These are phyloP conservation scores for Eucalyptus cladocalyx DNA, from an alignment of 345 rosid species.

Conservation along the genomic window DNA sequence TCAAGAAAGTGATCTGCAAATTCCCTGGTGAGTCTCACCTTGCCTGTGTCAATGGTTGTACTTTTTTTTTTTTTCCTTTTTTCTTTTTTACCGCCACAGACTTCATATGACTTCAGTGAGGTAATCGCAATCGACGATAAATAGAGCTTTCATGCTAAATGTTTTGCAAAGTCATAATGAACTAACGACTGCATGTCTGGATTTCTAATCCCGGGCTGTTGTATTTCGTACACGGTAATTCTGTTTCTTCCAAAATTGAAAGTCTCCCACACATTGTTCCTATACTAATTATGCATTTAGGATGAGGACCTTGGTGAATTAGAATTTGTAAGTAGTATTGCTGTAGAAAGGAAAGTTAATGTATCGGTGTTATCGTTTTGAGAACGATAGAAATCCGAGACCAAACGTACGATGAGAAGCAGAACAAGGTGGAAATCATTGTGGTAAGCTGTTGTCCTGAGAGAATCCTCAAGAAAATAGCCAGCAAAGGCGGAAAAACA, in stretches of 20 bases:
- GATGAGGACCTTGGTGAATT: background rate
- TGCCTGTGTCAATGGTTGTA: background rate
- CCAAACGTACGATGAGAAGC: slow-evolving; percentile 14
- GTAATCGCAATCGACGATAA: accelerated
- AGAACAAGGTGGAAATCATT: slow-evolving; percentile 2
- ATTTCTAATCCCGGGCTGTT: background rate
- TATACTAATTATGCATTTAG: background rate
- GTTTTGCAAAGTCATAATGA: background rate
- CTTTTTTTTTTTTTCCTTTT: slow-evolving; percentile 39
- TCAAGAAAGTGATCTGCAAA: slow-evolving; percentile 16
- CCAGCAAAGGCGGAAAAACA: slow-evolving; percentile 8
- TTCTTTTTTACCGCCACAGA: background rate
- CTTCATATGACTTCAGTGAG: background rate
- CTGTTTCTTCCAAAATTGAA: background rate
- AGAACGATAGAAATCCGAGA: background rate
- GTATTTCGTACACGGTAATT: background rate
- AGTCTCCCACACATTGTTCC: background rate
- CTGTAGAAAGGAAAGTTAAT: background rate
- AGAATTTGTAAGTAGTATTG: background rate
- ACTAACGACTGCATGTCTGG: background rate
- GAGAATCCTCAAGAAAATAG: slow-evolving; percentile 3
- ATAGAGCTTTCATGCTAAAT: background rate
- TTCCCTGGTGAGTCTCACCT: slow-evolving; percentile 17
- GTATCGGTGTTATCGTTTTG: background rate
- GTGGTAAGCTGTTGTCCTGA: slow-evolving; percentile 27